Evolutionary conservation across 2,329 filamentous ascomycete species (phyloP), one percentile per base, ranked within the genome.

Genomic region (Pseudonectria buxi): DNA sequence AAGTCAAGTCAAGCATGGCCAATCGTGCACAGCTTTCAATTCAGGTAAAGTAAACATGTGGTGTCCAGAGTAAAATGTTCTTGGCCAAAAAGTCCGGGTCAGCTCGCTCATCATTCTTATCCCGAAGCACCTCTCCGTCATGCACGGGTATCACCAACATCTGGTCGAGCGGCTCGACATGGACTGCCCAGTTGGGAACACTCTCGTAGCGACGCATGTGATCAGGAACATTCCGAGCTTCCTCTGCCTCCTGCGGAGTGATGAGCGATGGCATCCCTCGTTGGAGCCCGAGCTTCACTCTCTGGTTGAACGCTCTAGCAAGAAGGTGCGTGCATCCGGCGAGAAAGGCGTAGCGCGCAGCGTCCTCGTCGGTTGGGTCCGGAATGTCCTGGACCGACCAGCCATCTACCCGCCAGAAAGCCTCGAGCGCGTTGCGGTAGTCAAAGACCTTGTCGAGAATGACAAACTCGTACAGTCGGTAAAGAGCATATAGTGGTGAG

Each of bases 291-390:
- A 45, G 26, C 10, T 40, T 36, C n/a, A 49, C 43, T 9, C 44
- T 29, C 30, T 30, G 26, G 24, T 49, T 47, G 14, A 48, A 48
- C 1, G 41, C 41, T 13, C 39, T 28, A 7, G 35, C 28, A 11
- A 46, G 37, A 14, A 49, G 26, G 12, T 35, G 26, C 2, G 46
- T 36, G 14, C 47, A 45, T 31, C 46, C 45, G n/a, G 46, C 46
- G 6, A 47, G 30, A n/a, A 39, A 43, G 36, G 44, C 46, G 30
- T 47, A 49, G 24, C 44, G 42, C 33, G 47, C 42, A 14, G 41
- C 41, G 24, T 47, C 29, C 13, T 39, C 36, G 26, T 49, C 46
- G 24, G 27, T 24, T 10, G 46, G 46, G 29, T 49, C 44, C 11
- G 42, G 44, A 14, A 49, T 43, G 29, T 41, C 38, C 18, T 16